Evolutionary conservation across 371 early-diverging fungal species (phyloP).

Genomic region (Mucor piriformis): DNA sequence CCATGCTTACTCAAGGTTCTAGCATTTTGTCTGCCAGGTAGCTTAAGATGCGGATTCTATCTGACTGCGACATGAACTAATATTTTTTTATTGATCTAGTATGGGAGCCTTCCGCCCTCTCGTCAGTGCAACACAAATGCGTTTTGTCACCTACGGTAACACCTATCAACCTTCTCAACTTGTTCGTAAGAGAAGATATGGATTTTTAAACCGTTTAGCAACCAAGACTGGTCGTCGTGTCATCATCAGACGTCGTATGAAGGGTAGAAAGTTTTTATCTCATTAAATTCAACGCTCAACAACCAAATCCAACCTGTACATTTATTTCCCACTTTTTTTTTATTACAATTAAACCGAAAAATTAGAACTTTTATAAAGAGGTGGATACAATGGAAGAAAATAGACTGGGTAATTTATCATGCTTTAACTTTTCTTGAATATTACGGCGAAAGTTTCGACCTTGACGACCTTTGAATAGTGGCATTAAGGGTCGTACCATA

Average conservation of each 20-base stretch:
- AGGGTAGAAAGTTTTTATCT: slow-evolving; percentile 85
- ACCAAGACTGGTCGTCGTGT: slow-evolving; percentile 82
- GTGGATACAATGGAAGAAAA: slow-evolving; percentile 22
- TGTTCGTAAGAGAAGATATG: slow-evolving; percentile 90
- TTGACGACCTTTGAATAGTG: slow-evolving; percentile 29
- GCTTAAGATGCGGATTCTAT: too few relatives aligned
- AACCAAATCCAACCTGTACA: slow-evolving; percentile 8
- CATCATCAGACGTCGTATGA: slow-evolving; percentile 73
- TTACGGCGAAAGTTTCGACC: slow-evolving; percentile 43
- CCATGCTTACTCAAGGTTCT: slow-evolving; percentile 18
- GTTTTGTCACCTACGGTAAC: slow-evolving; percentile 82
- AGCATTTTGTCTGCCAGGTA: slow-evolving; percentile 30
- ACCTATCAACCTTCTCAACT: slow-evolving; percentile 93
- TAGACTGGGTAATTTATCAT: slow-evolving; percentile 10
- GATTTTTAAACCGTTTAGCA: slow-evolving; percentile 83
- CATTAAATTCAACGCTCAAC: slow-evolving; percentile 52
- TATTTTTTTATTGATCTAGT: slow-evolving; percentile 14
- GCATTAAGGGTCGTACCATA: slow-evolving; percentile 40
- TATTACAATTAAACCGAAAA: neutral
- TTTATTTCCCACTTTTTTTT: neutral
- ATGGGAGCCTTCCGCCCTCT: slow-evolving; percentile 25
- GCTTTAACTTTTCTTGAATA: slow-evolving; percentile 23
- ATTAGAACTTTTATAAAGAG: slow-evolving; percentile 13
- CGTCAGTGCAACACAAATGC: slow-evolving; percentile 53
- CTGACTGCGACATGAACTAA: too few relatives aligned